These are phyloP conservation scores for Trametes cingulata DNA, from an alignment of 768 basidiomycete species.

Conservation along the genomic window DNA sequence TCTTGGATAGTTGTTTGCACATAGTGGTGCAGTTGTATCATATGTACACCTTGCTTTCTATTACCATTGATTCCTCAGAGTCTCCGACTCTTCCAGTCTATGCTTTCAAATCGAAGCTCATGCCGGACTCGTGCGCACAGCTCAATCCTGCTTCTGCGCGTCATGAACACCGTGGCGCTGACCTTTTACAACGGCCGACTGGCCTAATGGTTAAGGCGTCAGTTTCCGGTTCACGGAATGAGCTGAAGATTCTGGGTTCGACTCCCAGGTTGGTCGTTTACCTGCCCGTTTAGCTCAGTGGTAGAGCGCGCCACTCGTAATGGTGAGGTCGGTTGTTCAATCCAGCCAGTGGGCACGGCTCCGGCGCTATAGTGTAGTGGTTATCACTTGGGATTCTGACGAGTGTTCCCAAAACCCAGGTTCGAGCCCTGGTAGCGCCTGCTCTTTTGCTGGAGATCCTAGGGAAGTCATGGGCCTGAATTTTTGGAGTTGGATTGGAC, in stretches of 20 bases:
- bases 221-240: constrained; percentile 2
- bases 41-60: too few species aligned
- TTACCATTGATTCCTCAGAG: too few species aligned
- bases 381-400: constrained; percentile 18
- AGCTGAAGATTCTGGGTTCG: constrained; percentile 9
- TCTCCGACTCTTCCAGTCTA: too few species aligned
- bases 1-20: neutral
- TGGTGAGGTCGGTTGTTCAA: constrained; percentile 14
- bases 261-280: constrained; percentile 10
- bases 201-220: constrained; percentile 11
- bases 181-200: neutral
- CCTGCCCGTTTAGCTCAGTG: constrained; percentile 14
- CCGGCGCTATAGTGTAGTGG: constrained; percentile 17
- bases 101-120: too few species aligned
- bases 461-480: too few species aligned
- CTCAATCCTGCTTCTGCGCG: too few species aligned
- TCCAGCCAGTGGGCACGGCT: constrained; percentile 7
- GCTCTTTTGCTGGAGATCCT: neutral
- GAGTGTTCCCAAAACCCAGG: constrained; percentile 16
- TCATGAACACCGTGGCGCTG: too few species aligned
- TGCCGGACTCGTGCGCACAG: too few species aligned
- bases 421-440: constrained; percentile 18
- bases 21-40: neutral
- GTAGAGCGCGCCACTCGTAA: constrained; percentile 16
- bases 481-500: neutral